Conservation (phyloP, 805 yeast species). For the Candida railenensis region DNA sequence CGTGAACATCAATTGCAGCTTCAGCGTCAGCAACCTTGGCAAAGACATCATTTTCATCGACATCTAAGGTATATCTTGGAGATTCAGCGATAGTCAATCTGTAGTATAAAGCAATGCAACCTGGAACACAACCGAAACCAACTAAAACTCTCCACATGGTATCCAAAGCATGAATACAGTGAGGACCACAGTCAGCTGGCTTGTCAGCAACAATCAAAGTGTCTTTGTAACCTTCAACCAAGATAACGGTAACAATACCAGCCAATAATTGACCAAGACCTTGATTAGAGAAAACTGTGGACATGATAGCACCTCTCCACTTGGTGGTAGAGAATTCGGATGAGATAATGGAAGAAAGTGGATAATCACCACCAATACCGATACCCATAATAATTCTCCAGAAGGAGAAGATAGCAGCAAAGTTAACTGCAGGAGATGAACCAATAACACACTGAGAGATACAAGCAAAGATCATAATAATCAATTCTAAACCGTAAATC, state of each 20-base stretch:
- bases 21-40: constrained; percentile 53
- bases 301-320: constrained; percentile 98
- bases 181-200: constrained; percentile 59
- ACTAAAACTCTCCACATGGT: constrained; percentile 92
- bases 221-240: constrained; percentile 75
- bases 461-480: constrained; percentile 79
- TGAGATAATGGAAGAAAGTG: constrained; percentile 88
- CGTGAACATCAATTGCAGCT: constrained; percentile 37
- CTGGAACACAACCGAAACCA: constrained; percentile 92
- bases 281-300: constrained; percentile 94
- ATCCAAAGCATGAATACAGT: constrained; percentile 77
- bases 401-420: constrained; percentile 71
- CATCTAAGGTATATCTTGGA: constrained; percentile 86
- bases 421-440: constrained; percentile 64
- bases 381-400: constrained; percentile 89
- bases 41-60: constrained; percentile 56
- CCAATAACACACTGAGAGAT: constrained; percentile 76
- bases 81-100: constrained; percentile 95
- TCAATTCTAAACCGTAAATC: constrained; percentile 83
- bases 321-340: constrained; percentile 91
- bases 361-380: constrained; percentile 98
- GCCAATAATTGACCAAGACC: constrained; percentile 94
- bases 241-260: constrained; percentile 77
- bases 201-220: constrained; percentile 52
- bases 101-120: constrained; percentile 77